Percentiles rank a stretch among this genome's conserved stretches.
Evolutionary conservation across 257 asterid genomes (phyloP).

Genomic region (Scutellaria baicalensis): DNA sequence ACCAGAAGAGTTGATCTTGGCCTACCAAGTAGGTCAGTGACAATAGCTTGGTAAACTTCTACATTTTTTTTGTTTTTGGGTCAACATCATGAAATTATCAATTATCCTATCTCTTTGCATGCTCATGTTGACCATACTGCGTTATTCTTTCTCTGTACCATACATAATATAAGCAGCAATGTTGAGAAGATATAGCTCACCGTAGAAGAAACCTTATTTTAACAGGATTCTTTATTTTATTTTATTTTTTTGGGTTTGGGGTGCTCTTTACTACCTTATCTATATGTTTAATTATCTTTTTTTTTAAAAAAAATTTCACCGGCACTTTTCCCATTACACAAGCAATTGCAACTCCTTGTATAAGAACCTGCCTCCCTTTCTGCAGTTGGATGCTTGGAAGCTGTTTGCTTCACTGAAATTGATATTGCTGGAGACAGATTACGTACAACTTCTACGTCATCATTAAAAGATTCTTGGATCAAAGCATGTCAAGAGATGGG

Average conservation of each 20-base stretch:
- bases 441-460: constrained; percentile 56
- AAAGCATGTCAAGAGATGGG: constrained; percentile 50
- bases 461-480: constrained; percentile 50
- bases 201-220: background rate
- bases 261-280: background rate
- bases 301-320: background rate
- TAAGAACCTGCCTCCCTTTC: background rate
- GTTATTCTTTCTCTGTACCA: background rate
- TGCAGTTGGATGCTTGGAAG: constrained; percentile 59
- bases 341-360: background rate
- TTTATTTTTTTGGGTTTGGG: background rate
- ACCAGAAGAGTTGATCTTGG: background rate
- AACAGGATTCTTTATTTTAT: too few relatives aligned
- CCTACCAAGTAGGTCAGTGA: background rate
- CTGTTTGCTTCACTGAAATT: constrained; percentile 61
- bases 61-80: background rate
- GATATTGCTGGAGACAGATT: constrained; percentile 68
- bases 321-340: background rate
- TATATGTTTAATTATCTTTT: background rate
- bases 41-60: background rate
- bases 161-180: background rate
- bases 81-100: too few relatives aligned
- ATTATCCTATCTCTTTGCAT: background rate
- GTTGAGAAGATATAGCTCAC: background rate
- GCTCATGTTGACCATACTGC: background rate